Evolutionary conservation across 768 basidiomycete species (phyloP), one percentile per base, ranked within the genome.

Genomic region (Heimioporus sp.): DNA sequence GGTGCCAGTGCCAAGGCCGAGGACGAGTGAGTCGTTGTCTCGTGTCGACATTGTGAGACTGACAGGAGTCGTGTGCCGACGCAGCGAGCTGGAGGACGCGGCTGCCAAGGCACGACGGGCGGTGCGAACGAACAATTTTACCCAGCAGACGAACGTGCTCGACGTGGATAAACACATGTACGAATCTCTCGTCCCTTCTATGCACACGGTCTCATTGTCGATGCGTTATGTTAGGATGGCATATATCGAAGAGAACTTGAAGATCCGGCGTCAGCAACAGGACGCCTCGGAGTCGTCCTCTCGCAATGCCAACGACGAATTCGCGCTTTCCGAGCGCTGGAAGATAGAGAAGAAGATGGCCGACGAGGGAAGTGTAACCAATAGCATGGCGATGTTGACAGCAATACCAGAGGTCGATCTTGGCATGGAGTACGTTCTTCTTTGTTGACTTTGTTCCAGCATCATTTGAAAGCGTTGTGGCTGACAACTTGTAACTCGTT

Each of bases 91-190:
- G 53, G 81, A 81, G 38, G 85, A 85, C 41, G 80, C 83, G 30
- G 83, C 85, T 48, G 82, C 86, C 3, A 86, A 81, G 51, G 85
- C 89, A 10, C 77, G 90, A 52, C 76, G 84, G 46, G 81, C 86
- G 6, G 86, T 95, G 2, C 77, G 92, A 37, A 75, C 83, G 19
- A 96, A 91, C 71, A 97, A 97, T 72, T 98, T 99, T 65, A 99
- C 97, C 0, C 92, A 95, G 56, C 96, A 98, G 72, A 99, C 96
- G 5, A 96, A 97, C 66, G 83, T 85, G 1, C 78, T 98, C 19
- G 96, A 98, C 65, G 94, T 97, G 21, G 96, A 99, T 73, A 98
- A 98, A 65, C 97, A 98, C 64, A 98, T 98, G 96, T 94, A 51
- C 46, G 90, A 24, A 24, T 74, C 21, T 24, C 9, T 13, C 4